A percentile compares a stretch with the other conserved stretches of the same genome.
These are phyloP conservation scores for Halocafeteria seosinensis DNA, from an alignment of 108 stramenopile species.

Conservation along the genomic window DNA sequence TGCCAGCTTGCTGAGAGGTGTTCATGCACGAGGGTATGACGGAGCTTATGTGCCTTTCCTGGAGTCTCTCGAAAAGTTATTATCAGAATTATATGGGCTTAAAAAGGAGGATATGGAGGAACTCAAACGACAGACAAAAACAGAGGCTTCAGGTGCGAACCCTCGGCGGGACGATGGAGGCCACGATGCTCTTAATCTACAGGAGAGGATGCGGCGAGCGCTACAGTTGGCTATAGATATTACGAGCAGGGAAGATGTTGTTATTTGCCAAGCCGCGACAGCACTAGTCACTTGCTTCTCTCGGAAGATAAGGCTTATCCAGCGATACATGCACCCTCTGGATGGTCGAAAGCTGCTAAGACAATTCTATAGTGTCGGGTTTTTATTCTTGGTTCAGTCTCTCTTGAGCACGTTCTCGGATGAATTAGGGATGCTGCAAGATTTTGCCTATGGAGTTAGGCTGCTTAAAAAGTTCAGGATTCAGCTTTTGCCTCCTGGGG, in stretches of 20 bases:
- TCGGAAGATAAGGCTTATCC: not conserved
- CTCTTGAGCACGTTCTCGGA: not conserved
- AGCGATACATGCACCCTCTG: not conserved
- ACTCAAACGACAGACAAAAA: not conserved
- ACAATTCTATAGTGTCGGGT: not conserved
- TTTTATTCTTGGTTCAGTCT: not conserved
- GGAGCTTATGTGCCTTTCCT: not conserved
- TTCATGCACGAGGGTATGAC: no score
- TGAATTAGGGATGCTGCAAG: constrained; percentile 1
- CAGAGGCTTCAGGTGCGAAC: no score
- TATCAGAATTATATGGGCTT: not conserved
- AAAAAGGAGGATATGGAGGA: not conserved
- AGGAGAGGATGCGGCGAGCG: no score
- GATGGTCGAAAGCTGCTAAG: not conserved
- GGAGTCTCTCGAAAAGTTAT: not conserved
- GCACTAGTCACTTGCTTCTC: not conserved
- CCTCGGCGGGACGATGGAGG: no score
- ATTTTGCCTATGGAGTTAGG: not conserved
- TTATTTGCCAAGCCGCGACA: not conserved
- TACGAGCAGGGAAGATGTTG: not conserved
- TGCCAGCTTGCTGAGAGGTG: no score
- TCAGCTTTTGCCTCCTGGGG: not conserved
- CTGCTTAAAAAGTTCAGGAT: not conserved
- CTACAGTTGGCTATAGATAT: not conserved
- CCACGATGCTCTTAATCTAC: no score